Evolutionary conservation across 192 early-diverging fungal species (phyloP).

Genomic region (Linnemannia exigua): DNA sequence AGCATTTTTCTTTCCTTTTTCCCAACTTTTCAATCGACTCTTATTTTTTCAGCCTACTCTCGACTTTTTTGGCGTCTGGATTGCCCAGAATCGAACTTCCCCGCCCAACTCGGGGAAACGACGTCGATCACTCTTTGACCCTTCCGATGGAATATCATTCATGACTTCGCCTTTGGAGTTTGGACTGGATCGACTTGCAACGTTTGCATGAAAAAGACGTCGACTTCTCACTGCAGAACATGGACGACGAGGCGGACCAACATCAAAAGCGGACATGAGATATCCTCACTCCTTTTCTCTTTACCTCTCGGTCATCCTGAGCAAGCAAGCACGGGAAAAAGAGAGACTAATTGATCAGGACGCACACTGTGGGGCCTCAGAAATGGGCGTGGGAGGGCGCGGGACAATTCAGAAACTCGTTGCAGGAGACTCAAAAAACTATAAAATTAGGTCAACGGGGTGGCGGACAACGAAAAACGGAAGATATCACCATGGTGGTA

Average conservation of each 20-base stretch:
- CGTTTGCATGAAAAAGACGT: background rate
- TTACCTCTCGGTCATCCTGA: background rate
- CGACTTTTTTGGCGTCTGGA: background rate
- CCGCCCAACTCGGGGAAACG: background rate
- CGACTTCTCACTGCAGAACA: background rate
- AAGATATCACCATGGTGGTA: slow-evolving; percentile 4
- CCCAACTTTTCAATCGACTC: background rate
- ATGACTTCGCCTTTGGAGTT: background rate
- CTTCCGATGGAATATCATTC: background rate
- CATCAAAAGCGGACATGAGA: background rate
- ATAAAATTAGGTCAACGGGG: slow-evolving; percentile 8
- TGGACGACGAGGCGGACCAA: background rate
- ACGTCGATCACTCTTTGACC: background rate
- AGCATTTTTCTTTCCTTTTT: slow-evolving; percentile 5
- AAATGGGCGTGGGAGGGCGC: slow-evolving; percentile 2
- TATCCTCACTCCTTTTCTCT: background rate
- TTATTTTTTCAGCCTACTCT: background rate
- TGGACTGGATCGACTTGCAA: background rate
- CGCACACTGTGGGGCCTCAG: background rate
- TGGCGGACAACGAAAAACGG: slow-evolving; percentile 6
- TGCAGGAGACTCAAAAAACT: slow-evolving; percentile 1
- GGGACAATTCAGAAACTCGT: slow-evolving; percentile 3
- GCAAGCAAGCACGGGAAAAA: background rate
- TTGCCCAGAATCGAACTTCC: background rate
- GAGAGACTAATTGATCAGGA: background rate